Conservation (phyloP, 176 grass and related monocot genomes). For the Musa troglodytarum region DNA sequence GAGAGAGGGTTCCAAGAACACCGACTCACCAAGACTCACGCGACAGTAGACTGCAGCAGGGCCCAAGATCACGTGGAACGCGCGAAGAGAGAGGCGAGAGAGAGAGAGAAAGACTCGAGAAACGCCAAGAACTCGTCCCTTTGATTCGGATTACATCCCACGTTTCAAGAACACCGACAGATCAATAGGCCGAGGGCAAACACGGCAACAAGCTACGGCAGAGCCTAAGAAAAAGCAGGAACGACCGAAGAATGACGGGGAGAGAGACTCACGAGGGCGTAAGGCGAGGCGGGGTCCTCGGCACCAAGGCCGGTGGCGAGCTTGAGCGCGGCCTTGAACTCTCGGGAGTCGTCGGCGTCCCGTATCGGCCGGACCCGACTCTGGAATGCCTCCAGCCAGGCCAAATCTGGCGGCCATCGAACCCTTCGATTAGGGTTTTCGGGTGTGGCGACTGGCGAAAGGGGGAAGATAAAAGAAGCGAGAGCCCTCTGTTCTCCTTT, state of each 20-base stretch:
- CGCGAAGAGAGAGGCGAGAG: neutral
- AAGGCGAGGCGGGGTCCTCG: slow-evolving; percentile 76
- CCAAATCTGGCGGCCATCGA: slow-evolving; percentile 80
- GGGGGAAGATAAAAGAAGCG: neutral
- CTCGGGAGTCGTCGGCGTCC: slow-evolving; percentile 91
- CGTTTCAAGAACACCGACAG: no score
- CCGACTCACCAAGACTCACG: neutral
- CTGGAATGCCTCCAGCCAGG: slow-evolving; percentile 81
- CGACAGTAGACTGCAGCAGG: no score
- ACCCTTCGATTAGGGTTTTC: slow-evolving; percentile 22
- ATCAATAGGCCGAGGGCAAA: no score
- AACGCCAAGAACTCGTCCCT: no score
- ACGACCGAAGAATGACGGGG: neutral
- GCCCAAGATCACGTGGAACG: no score
- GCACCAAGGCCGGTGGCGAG: slow-evolving; percentile 51
- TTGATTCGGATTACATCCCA: no score
- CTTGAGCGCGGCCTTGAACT: slow-evolving; percentile 80
- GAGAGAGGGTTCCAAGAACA: no score
- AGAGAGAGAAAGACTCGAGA: neutral
- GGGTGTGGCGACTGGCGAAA: neutral
- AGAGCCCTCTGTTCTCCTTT: no score
- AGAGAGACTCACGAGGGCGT: slow-evolving; percentile 60
- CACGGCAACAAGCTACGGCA: no score
- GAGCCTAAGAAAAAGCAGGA: no score
- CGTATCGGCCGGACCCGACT: slow-evolving; percentile 84